Percentiles rank a stretch among this genome's conserved stretches.
Evolutionary conservation across 192 early-diverging fungal genomes (phyloP).

Genomic region (Gonapodya prolifera): DNA sequence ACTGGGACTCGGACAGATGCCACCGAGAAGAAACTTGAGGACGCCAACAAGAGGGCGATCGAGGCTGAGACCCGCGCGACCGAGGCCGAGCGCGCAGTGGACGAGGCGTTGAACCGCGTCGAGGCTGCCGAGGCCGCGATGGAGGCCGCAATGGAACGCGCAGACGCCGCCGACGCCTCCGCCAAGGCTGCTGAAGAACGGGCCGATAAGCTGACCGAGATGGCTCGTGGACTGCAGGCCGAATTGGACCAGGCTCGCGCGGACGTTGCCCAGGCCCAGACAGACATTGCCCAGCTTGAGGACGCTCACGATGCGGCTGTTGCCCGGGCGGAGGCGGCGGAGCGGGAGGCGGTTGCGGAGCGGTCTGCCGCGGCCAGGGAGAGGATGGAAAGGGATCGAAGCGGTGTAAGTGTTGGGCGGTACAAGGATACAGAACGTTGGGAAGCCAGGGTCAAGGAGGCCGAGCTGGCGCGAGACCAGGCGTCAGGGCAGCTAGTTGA

Average conservation of each 20-base stretch:
- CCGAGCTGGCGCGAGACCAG: background rate
- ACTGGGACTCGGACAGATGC: no score
- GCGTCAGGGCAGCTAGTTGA: background rate
- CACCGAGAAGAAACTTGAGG: no score
- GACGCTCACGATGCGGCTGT: background rate
- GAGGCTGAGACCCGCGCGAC: no score
- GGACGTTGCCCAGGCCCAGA: background rate
- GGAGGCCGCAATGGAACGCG: background rate
- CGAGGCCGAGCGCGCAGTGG: no score
- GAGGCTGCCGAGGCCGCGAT: no score
- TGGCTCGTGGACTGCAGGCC: no score
- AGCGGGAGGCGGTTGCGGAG: background rate
- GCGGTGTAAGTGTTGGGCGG: background rate
- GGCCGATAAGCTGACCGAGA: no score
- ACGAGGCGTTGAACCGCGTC: no score
- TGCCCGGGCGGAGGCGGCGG: background rate
- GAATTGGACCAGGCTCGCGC: background rate
- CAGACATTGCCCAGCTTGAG: background rate
- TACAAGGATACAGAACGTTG: background rate
- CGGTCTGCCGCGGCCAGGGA: background rate
- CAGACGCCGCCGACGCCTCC: no score
- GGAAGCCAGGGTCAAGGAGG: background rate
- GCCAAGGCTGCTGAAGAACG: no score
- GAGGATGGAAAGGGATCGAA: background rate
- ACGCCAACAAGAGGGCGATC: no score